phyloP scores from a whole-genome alignment of 148 eudicot species.

The Rhododendron henanense region DNA sequence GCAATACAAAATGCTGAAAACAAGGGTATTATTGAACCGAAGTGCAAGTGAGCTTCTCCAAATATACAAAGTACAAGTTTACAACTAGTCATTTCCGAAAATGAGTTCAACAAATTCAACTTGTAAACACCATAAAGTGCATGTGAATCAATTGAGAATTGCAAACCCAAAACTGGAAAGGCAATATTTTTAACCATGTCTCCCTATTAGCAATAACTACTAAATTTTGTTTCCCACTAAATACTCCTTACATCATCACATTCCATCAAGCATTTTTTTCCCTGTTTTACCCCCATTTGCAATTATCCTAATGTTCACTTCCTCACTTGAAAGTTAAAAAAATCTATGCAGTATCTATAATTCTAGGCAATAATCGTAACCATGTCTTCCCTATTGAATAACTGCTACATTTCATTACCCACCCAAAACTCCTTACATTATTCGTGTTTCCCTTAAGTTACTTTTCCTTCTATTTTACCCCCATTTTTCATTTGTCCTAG shows the following conservation, averaged over 20 bases:
- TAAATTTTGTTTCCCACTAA: not conserved
- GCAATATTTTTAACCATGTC: not conserved
- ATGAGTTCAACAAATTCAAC: not conserved
- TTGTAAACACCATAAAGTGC: not conserved
- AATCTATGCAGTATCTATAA: too few species aligned
- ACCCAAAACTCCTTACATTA: too few species aligned
- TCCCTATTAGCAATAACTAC: not conserved
- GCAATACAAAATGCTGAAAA: not conserved
- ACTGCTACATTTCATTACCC: too few species aligned
- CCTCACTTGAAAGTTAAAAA: not conserved
- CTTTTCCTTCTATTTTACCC: not conserved
- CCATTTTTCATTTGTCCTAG: not conserved
- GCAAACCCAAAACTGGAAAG: not conserved
- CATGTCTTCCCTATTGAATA: too few species aligned
- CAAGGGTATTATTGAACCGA: not conserved
- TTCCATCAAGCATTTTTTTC: not conserved
- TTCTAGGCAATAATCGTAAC: too few species aligned
- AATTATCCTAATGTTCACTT: not conserved
- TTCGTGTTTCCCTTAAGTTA: too few species aligned
- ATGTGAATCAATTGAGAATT: not conserved
- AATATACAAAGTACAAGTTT: not conserved
- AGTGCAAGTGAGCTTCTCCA: not conserved
- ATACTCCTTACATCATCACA: not conserved
- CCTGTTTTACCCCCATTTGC: not conserved
- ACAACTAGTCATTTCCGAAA: not conserved